A percentile compares a stretch with the other conserved stretches of the same genome.
phyloP scores from a whole-genome alignment of 2,329 filamentous ascomycete species.

The Lasiodiplodia sp. region DNA sequence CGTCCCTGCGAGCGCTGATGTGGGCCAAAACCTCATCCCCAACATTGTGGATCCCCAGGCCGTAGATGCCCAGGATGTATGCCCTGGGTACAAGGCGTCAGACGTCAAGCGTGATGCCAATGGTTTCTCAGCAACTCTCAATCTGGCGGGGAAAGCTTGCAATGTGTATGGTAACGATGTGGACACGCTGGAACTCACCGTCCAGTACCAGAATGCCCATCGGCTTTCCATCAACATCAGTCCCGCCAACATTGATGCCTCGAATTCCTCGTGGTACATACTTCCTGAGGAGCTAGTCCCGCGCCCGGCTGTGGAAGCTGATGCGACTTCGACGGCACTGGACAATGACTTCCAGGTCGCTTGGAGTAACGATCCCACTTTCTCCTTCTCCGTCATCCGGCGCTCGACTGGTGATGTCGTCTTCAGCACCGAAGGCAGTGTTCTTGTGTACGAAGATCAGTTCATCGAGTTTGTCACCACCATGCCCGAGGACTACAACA shows the following conservation, averaged over 20 bases:
- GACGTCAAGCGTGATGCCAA: slow-evolving; percentile 54
- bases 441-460: slow-evolving; percentile 77
- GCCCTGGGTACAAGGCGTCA: slow-evolving; percentile 65
- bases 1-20: slow-evolving; percentile 46
- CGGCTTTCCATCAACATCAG: slow-evolving; percentile 74
- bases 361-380: slow-evolving; percentile 65
- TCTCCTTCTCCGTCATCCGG: slow-evolving; percentile 63
- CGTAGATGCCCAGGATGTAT: slow-evolving; percentile 68
- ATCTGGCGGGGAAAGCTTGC: slow-evolving; percentile 63
- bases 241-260: slow-evolving; percentile 67
- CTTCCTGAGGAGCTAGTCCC: slow-evolving; percentile 70
- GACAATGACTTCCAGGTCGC: slow-evolving; percentile 58
- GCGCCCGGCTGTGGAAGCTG: slow-evolving; percentile 58
- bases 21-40: slow-evolving; percentile 54
- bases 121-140: slow-evolving; percentile 61
- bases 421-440: slow-evolving; percentile 70
- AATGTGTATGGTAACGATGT: slow-evolving; percentile 82
- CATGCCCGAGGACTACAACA: slow-evolving; percentile 74
- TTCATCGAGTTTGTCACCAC: slow-evolving; percentile 75
- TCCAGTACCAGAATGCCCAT: slow-evolving; percentile 71
- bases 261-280: slow-evolving; percentile 72
- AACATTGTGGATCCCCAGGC: slow-evolving; percentile 71
- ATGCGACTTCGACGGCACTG: slow-evolving; percentile 50
- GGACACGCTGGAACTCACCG: slow-evolving; percentile 68
- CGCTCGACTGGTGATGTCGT: slow-evolving; percentile 69